These are phyloP conservation scores for Cryptomeria japonica DNA, from an alignment of 75 land plant genomes.

Conservation along the genomic window DNA sequence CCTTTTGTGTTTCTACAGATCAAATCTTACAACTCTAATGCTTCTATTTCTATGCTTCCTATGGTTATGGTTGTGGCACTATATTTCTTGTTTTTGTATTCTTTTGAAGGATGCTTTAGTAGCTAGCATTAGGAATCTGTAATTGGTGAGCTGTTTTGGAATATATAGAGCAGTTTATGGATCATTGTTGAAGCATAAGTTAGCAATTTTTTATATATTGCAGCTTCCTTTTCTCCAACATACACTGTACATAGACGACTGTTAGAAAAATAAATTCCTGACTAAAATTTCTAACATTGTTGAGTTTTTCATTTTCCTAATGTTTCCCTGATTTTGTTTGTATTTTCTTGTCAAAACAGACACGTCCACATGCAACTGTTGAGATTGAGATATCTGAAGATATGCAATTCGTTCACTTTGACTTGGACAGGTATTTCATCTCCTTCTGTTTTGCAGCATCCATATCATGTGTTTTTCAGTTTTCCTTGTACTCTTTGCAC, in stretches of 20 bases:
- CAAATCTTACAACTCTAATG: too few species aligned
- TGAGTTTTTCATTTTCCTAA: neutral
- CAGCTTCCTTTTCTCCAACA: neutral
- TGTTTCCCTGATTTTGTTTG: conserved; percentile 1
- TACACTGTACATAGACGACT: neutral
- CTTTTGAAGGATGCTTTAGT: too few species aligned
- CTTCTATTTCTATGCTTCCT: too few species aligned
- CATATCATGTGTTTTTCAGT: neutral
- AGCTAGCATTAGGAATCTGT: too few species aligned
- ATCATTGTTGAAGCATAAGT: neutral
- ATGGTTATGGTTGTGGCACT: too few species aligned
- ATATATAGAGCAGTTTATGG: too few species aligned
- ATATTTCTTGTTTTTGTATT: too few species aligned
- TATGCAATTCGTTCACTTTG: conserved; percentile 98
- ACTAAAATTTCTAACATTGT: neutral
- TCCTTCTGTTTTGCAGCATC: neutral
- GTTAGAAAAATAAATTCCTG: neutral
- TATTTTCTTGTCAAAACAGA: conserved; percentile 35
- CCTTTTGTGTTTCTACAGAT: too few species aligned
- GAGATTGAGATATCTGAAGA: conserved; percentile 99
- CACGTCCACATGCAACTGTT: conserved; percentile 98
- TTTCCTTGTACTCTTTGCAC: neutral
- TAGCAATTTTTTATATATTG: neutral
- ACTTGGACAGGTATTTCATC: conserved; percentile 79
- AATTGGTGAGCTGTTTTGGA: too few species aligned